These are phyloP conservation scores for Pharnaceum exiguum DNA, from an alignment of 148 eudicot species.

Conservation along the genomic window DNA sequence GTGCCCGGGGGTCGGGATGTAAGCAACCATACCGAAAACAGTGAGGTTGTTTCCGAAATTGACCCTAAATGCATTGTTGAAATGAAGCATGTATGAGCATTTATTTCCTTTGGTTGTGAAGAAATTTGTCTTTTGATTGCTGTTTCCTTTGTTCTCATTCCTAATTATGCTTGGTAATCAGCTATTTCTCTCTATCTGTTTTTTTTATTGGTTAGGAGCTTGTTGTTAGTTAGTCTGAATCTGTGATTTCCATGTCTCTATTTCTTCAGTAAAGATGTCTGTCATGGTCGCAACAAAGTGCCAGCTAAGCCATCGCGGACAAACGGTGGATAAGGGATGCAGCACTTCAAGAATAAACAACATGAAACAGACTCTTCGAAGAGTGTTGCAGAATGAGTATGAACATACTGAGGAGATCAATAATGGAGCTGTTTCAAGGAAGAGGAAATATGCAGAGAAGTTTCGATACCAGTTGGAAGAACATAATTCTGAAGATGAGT, in stretches of 20 bases:
- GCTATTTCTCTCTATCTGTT: too few relatives aligned
- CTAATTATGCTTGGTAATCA: too few relatives aligned
- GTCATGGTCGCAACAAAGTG: constrained; percentile 12
- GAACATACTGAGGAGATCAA: not conserved
- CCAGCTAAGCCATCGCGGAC: not conserved
- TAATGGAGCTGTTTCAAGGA: not conserved
- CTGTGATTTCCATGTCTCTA: not conserved
- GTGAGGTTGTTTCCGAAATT: too few relatives aligned
- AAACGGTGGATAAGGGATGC: not conserved
- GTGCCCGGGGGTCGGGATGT: too few relatives aligned
- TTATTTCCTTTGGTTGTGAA: too few relatives aligned
- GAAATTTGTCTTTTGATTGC: too few relatives aligned
- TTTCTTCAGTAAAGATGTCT: constrained; percentile 21
- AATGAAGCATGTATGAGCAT: too few relatives aligned
- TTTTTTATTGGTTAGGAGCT: not conserved
- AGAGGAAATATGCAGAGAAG: not conserved
- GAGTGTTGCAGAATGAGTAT: not conserved
- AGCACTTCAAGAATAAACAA: constrained; percentile 4
- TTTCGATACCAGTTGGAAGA: not conserved
- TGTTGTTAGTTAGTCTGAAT: not conserved
- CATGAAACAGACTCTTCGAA: constrained; percentile 8
- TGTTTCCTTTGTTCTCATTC: too few relatives aligned
- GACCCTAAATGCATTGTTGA: too few relatives aligned
- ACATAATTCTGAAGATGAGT: not conserved
- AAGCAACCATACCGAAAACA: too few relatives aligned